Evolutionary conservation across 1,139 yeast species (phyloP), one percentile per base, ranked within the genome.

Genomic region (Saccharomyces hybrid): DNA sequence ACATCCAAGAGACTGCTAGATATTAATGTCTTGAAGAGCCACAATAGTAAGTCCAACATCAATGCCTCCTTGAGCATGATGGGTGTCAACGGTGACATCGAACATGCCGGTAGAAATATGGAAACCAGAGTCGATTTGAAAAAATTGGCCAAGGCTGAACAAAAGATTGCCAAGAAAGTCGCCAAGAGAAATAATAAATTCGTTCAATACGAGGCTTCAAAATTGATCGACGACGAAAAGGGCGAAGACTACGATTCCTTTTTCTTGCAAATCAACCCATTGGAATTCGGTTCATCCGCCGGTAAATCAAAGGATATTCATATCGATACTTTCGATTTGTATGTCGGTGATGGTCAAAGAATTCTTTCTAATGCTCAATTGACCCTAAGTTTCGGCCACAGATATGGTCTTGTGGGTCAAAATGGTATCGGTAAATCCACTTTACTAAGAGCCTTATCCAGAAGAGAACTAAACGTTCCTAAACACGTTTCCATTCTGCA

Each of bases 371-470:
- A 91, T 69, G 88, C 98, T 25, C 81, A 91, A 23, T 79, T 93
- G 60, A 85, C 96, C 0, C 79, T 93, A 62, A 85, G 96, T 38
- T 85, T 85, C 68, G 99, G 99, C 53, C 89, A 88, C 72, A 81
- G 99, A 71, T 93, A 93, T 64, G 99, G 99, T 82, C 76, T 93
- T 56, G 96, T 93, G 49, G 99, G 99, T 73, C 96, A 91, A 69
- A 93, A 93, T 75, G 99, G 99, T 90, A 90, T 95, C 64, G 99
- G 99, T 84, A 93, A 93, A 70, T 91, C 98, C 46, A 93, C 99
- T 0, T 75, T 93, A 55, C 77, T 93, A 65, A 80, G 89, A 64
- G 99, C 99, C 0, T 76, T 93, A 53, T 85, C 97, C 0, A 82
- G 95, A 70, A 85, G 99, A 79, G 99, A 93, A 70, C 77, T 93